phyloP scores from a whole-genome alignment of 306 rosid genomes.

The Amphicarpaea edgeworthii region DNA sequence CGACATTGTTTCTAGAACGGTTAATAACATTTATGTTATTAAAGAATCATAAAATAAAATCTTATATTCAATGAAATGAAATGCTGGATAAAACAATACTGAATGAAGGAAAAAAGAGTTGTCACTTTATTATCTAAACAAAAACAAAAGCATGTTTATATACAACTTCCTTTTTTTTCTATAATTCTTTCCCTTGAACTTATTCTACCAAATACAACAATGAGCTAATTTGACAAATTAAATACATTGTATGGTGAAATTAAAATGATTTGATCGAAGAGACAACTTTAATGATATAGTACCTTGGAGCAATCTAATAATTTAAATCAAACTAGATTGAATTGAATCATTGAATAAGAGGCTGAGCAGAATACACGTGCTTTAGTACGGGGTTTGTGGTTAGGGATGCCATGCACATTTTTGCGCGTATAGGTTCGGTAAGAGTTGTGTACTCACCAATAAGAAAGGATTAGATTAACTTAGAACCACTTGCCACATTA shows the following conservation, averaged over 20 bases:
- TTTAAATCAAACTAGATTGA: neutral
- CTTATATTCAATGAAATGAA: neutral
- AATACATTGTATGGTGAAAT: neutral
- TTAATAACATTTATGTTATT: no score
- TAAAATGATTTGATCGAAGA: neutral
- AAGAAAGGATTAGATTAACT: conserved; percentile 33
- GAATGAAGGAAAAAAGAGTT: neutral
- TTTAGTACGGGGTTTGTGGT: conserved; percentile 3
- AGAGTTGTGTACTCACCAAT: conserved; percentile 49
- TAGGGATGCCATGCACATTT: conserved; percentile 34
- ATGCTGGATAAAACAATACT: neutral
- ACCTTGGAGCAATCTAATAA: neutral
- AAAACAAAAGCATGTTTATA: neutral
- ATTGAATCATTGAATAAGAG: neutral
- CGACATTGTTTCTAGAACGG: no score
- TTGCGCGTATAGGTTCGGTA: conserved; percentile 17
- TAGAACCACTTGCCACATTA: conserved; percentile 16
- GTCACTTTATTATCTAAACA: neutral
- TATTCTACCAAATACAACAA: neutral
- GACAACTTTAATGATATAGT: neutral
- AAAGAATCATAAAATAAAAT: neutral
- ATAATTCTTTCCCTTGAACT: neutral
- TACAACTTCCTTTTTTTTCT: no score
- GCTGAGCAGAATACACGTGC: neutral
- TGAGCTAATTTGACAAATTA: neutral